Conservation (phyloP, 163 green algal genomes). For the Coccomyxa subellipsoidea region DNA sequence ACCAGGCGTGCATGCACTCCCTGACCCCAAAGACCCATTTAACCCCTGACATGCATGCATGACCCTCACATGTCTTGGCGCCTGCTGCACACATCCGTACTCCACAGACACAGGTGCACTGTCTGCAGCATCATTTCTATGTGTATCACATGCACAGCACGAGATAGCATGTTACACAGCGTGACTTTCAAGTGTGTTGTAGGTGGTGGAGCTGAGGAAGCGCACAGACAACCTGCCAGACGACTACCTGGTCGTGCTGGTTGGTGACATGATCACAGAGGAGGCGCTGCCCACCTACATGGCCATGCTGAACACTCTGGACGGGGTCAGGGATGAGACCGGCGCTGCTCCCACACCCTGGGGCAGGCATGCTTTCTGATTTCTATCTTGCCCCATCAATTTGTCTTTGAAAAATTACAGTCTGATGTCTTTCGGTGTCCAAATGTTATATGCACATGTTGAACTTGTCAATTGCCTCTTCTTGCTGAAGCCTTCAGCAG, state of each 20-base stretch:
- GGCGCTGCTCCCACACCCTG: conserved; percentile 42
- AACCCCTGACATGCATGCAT: background rate
- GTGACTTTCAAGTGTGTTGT: background rate
- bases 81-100: no score
- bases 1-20: conserved; percentile 54
- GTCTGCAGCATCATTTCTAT: no score
- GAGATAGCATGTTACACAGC: background rate
- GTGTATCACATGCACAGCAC: no score
- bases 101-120: no score
- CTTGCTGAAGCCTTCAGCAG: no score
- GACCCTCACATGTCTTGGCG: background rate
- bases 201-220: conserved; percentile 81
- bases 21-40: background rate
- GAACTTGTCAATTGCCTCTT: no score
- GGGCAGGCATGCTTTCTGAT: conserved; percentile 26
- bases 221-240: conserved; percentile 78
- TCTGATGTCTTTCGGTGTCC: no score
- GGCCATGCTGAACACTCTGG: conserved; percentile 99
- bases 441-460: no score
- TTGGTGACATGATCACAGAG: conserved; percentile 99
- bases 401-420: no score
- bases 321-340: conserved; percentile 91
- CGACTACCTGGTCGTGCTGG: conserved; percentile 93
- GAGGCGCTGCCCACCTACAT: conserved; percentile 99
- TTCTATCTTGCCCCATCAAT: no score